Conservation (phyloP, 164 flowering plant genomes). For the Sedum album region DNA sequence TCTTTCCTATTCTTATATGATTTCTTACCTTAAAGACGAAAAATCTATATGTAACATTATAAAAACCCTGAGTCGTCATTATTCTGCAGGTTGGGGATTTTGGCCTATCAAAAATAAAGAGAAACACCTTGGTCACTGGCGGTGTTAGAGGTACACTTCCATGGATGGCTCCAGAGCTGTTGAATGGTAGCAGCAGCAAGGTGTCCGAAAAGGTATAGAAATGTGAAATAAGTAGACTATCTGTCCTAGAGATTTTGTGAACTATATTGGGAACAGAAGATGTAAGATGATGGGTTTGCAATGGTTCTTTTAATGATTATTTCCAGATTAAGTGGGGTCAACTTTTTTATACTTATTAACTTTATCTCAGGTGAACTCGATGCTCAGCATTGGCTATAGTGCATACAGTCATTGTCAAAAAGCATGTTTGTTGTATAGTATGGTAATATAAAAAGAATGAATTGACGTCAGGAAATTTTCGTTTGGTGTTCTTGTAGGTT, state of each 20-base stretch:
- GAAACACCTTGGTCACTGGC: conserved; percentile 94
- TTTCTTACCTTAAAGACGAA: neutral
- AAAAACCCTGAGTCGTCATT: neutral
- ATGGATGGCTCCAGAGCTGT: conserved; percentile 97
- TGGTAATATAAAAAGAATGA: too few relatives aligned
- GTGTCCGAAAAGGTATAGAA: conserved; percentile 87
- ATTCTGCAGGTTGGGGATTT: conserved; percentile 82
- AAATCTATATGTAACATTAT: neutral
- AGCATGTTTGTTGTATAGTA: too few relatives aligned
- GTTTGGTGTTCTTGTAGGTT: conserved; percentile 37
- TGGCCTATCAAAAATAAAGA: conserved; percentile 88
- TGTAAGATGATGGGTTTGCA: neutral
- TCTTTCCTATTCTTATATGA: neutral
- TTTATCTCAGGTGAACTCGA: too few relatives aligned
- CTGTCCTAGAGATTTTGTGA: neutral
- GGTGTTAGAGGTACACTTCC: conserved; percentile 98
- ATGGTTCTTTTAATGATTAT: neutral
- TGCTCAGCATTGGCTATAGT: too few relatives aligned
- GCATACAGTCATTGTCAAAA: neutral
- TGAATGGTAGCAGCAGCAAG: conserved; percentile 90
- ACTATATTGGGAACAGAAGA: neutral
- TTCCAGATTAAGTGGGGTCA: too few relatives aligned
- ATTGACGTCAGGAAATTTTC: neutral
- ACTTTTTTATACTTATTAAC: too few relatives aligned
- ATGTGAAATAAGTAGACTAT: neutral